A percentile compares a stretch with the other conserved stretches of the same genome.
These are phyloP conservation scores for Rhodotorula glutinis DNA, from an alignment of 1,284 basidiomycete genomes.

Conservation along the genomic window DNA sequence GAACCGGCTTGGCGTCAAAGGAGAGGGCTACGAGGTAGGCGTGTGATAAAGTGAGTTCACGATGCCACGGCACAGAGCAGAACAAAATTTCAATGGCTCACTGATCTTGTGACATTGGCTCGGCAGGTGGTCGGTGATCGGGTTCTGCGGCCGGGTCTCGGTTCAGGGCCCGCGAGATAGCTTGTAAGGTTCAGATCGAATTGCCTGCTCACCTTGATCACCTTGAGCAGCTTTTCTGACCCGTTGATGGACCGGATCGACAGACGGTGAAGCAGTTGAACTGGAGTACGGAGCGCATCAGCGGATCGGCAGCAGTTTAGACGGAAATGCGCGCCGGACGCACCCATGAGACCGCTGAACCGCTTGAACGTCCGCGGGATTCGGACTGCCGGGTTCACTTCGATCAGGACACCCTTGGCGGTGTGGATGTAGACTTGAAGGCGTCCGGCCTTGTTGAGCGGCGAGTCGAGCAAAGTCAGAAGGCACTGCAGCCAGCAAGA, in stretches of 20 bases:
- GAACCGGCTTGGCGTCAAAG: constrained; percentile 80
- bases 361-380: constrained; percentile 98
- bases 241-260: constrained; percentile 94
- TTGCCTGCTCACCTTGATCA: constrained; percentile 67
- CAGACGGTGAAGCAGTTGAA: constrained; percentile 94
- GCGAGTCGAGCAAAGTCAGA: constrained; percentile 93
- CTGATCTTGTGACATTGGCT: constrained; percentile 94
- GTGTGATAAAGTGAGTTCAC: background rate
- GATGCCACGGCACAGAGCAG: background rate
- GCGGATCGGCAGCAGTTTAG: too few relatives aligned
- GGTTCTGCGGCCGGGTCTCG: constrained; percentile 62
- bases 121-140: constrained; percentile 91
- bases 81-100: constrained; percentile 51
- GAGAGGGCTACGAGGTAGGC: constrained; percentile 65
- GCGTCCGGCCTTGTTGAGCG: constrained; percentile 93
- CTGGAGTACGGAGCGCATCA: constrained; percentile 51
- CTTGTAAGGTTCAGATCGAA: too few relatives aligned
- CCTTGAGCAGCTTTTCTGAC: constrained; percentile 91
- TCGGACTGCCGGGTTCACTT: constrained; percentile 95
- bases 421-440: constrained; percentile 99
- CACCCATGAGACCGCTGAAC: constrained; percentile 97
- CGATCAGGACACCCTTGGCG: constrained; percentile 91
- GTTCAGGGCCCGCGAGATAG: background rate
- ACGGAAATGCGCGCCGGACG: too few relatives aligned
- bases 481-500: constrained; percentile 67